These are phyloP conservation scores for Sporobolomyces roseus DNA, from an alignment of 768 basidiomycete genomes.

Conservation along the genomic window DNA sequence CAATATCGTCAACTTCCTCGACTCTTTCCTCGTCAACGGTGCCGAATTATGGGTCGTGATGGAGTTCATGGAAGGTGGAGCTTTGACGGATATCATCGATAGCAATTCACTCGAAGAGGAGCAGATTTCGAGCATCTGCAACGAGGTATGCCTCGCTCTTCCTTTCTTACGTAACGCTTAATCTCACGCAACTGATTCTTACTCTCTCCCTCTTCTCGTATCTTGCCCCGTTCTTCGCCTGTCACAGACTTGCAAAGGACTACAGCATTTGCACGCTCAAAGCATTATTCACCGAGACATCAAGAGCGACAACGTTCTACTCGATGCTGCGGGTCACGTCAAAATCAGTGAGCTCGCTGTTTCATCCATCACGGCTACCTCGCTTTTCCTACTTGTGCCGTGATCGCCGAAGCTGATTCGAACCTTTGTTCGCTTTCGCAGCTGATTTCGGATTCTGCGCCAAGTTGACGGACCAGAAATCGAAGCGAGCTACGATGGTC, in stretches of 20 bases:
- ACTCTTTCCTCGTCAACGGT: constrained; percentile 85
- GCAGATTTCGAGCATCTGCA: constrained; percentile 66
- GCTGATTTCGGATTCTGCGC: constrained; percentile 99
- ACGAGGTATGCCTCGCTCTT: constrained; percentile 69
- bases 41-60: constrained; percentile 98
- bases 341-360: constrained; percentile 99
- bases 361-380: no score
- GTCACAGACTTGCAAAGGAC: constrained; percentile 91
- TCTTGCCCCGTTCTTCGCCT: no score
- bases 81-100: constrained; percentile 95
- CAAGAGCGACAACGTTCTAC: constrained; percentile 76
- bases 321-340: constrained; percentile 85
- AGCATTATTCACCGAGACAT: constrained; percentile 98
- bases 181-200: no score
- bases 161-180: not conserved
- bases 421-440: constrained; percentile 58
- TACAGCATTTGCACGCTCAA: constrained; percentile 87
- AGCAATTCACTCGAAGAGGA: constrained; percentile 90
- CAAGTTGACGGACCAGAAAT: constrained; percentile 64
- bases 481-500: constrained; percentile 92
- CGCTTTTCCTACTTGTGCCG: no score
- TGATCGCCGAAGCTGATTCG: no score
- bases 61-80: constrained; percentile 95
- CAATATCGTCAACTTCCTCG: constrained; percentile 78
- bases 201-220: no score